A percentile compares a stretch with the other conserved stretches of the same genome.
phyloP scores from a whole-genome alignment of 805 yeast genomes.

The Pichia heedii region DNA sequence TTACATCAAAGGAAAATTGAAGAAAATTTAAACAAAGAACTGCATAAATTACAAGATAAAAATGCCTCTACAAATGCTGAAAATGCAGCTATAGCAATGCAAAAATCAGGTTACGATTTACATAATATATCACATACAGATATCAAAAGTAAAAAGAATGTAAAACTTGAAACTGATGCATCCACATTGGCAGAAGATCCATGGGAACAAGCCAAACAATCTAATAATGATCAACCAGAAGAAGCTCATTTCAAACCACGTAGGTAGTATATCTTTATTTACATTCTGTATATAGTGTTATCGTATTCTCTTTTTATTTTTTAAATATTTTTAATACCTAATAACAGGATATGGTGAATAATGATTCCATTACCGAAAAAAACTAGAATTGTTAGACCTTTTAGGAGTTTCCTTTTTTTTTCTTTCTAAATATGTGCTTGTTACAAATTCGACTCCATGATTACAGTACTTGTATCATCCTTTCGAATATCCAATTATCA shows the following conservation, averaged over 20 bases:
- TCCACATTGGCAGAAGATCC: conserved; percentile 4
- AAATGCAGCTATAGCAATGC: conserved; percentile 1
- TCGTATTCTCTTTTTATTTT: too few species aligned
- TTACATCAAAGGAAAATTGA: conserved; percentile 14
- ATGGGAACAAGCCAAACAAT: conserved; percentile 1
- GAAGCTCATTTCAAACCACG: conserved; percentile 1
- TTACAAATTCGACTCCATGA: too few species aligned
- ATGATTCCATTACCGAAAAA: too few species aligned
- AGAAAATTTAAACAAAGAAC: conserved; percentile 18
- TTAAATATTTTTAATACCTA: too few species aligned
- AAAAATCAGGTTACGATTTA: conserved; percentile 1
- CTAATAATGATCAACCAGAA: background rate
- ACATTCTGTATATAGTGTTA: background rate
- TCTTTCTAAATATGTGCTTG: too few species aligned
- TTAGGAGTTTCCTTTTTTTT: too few species aligned
- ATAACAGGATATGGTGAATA: too few species aligned
- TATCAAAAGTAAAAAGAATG: background rate
- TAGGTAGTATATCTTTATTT: background rate
- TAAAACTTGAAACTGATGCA: conserved; percentile 1
- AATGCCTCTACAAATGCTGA: background rate
- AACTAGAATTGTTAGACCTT: too few species aligned
- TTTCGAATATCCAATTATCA: too few species aligned
- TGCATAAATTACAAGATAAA: conserved; percentile 12
- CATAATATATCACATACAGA: background rate
- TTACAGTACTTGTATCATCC: too few species aligned